Percentiles rank a stretch among this genome's conserved stretches.
Conservation (phyloP, 2,329 filamentous ascomycete species). For the Leptographium radiaticola region DNA sequence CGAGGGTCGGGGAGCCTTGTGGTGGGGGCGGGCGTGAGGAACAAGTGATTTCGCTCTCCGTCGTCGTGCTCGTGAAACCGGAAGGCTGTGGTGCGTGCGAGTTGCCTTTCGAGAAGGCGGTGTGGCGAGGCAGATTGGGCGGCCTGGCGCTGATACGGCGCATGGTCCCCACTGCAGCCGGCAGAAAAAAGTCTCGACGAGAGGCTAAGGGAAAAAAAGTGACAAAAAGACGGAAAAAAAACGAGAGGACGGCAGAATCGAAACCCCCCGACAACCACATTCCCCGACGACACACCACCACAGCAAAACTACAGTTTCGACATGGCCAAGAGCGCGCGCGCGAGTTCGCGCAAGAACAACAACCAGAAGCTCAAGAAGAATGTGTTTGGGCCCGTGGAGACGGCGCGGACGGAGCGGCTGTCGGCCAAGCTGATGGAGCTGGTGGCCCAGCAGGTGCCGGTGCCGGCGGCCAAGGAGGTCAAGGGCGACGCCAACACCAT, state of each 20-base stretch:
- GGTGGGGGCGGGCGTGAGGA: not conserved
- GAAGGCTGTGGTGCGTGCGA: not conserved
- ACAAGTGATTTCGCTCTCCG: not conserved
- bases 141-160: too few relatives aligned
- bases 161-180: not conserved
- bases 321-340: constrained; percentile 75
- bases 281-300: not conserved
- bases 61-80: not conserved
- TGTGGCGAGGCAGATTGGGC: not conserved
- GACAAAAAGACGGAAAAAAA: not conserved
- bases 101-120: not conserved
- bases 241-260: not conserved
- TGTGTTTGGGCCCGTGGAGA: constrained; percentile 74
- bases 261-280: not conserved
- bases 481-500: constrained; percentile 22
- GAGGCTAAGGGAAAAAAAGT: not conserved
- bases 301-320: too few relatives aligned
- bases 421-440: constrained; percentile 76
- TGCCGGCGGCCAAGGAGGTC: constrained; percentile 19
- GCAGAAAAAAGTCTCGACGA: not conserved
- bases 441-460: constrained; percentile 40
- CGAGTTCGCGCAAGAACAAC: constrained; percentile 72
- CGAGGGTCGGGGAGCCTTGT: not conserved
- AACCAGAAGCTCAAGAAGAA: constrained; percentile 65
- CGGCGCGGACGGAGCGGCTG: constrained; percentile 67